Percentiles rank a stretch among this genome's conserved stretches.
Evolutionary conservation across 257 asterid genomes (phyloP).

Genomic region (Rehmannia glutinosa): DNA sequence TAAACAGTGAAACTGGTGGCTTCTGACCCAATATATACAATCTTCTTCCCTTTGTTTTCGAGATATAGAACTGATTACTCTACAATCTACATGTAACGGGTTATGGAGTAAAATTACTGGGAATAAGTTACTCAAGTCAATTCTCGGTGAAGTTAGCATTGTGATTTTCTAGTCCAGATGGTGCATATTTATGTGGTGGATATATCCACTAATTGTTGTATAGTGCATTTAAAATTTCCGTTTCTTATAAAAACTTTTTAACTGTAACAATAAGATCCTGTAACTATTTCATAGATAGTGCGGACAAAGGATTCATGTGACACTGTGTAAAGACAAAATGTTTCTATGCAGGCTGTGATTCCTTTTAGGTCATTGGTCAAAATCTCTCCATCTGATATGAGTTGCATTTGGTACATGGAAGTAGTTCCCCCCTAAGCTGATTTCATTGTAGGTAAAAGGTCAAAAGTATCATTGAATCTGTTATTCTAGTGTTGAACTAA

Average conservation of each 20-base stretch:
- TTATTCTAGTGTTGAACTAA: not conserved
- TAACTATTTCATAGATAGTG: not conserved
- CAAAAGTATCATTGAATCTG: not conserved
- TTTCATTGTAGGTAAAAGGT: not conserved
- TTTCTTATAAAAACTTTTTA: no score
- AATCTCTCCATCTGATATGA: not conserved
- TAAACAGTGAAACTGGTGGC: not conserved
- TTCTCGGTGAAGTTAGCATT: not conserved
- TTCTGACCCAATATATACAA: not conserved
- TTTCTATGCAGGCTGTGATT: not conserved
- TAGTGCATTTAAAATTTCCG: no score
- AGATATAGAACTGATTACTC: not conserved
- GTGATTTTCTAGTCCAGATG: no score
- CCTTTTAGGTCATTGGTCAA: not conserved
- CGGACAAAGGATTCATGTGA: not conserved
- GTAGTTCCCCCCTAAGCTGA: not conserved
- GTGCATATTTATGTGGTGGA: no score
- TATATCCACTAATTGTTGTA: no score
- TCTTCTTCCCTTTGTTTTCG: not conserved
- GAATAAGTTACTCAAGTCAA: no score
- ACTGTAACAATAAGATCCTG: not conserved
- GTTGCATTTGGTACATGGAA: not conserved
- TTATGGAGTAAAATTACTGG: not conserved
- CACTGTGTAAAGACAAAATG: not conserved
- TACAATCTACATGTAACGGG: not conserved